phyloP scores from a whole-genome alignment of 768 basidiomycete species.

The Ramaria rubella region DNA sequence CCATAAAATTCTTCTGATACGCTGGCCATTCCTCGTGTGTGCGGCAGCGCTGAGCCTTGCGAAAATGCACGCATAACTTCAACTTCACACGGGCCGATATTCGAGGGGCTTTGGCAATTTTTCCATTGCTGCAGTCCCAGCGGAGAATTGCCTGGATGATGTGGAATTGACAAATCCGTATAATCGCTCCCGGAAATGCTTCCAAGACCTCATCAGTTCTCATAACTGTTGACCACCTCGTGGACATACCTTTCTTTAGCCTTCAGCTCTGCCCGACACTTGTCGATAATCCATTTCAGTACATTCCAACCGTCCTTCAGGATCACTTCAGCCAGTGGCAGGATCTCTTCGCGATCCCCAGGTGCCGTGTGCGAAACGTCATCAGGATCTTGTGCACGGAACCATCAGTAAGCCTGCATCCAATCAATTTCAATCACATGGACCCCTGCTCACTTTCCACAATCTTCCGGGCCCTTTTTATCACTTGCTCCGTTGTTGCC shows the following conservation, averaged over 20 bases:
- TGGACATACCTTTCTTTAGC: conserved; percentile 6
- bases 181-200: not conserved
- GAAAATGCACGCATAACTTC: not conserved
- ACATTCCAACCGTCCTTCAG: conserved; percentile 8
- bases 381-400: not conserved
- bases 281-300: conserved; percentile 16
- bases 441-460: conserved; percentile 10
- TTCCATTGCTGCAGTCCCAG: conserved; percentile 12
- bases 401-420: not conserved
- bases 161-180: conserved; percentile 17
- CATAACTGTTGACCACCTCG: conserved; percentile 1
- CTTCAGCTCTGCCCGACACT: not conserved
- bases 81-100: not conserved
- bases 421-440: not conserved
- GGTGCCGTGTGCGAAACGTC: too few species aligned
- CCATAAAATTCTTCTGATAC: not conserved
- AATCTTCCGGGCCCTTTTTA: not conserved
- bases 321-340: not conserved
- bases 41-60: conserved; percentile 12
- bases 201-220: not conserved
- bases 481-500: not conserved
- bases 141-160: conserved; percentile 18
- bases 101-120: conserved; percentile 1
- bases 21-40: not conserved
- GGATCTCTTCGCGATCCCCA: not conserved